phyloP scores from a whole-genome alignment of 208 protist species.

The Trypanosoma brucei region DNA sequence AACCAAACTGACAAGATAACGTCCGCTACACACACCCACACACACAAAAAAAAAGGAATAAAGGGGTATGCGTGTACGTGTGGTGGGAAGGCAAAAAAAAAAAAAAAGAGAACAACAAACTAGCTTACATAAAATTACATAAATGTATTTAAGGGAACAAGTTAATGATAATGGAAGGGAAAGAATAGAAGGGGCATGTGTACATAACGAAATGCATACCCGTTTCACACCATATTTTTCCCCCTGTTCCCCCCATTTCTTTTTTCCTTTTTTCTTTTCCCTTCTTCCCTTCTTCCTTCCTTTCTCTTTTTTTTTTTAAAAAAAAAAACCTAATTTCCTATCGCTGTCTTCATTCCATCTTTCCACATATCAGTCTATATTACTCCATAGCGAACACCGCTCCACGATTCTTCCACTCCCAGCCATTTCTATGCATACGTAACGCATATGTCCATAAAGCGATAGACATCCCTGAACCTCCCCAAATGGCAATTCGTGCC shows the following conservation, averaged over 20 bases:
- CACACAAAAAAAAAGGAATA: not conserved
- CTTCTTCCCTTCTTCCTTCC: no score
- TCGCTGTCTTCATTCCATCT: no score
- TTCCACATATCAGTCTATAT: not conserved
- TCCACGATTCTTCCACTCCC: conserved; percentile 86
- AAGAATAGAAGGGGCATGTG: no score
- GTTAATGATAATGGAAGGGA: no score
- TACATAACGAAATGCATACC: conserved; percentile 7
- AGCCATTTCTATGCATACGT: conserved; percentile 82
- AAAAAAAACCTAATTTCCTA: no score
- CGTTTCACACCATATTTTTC: not conserved
- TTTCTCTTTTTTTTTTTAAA: no score
- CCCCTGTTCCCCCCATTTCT: not conserved
- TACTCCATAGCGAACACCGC: conserved; percentile 83
- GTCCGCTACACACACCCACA: not conserved
- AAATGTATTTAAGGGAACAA: no score
- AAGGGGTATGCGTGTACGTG: not conserved
- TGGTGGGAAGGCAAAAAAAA: not conserved
- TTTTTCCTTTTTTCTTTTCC: no score
- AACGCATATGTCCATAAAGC: conserved; percentile 49
- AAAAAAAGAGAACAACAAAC: conserved; percentile 4
- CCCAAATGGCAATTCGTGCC: conserved; percentile 51
- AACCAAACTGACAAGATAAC: not conserved
- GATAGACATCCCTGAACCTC: conserved; percentile 38
- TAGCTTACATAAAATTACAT: conserved; percentile 6